Evolutionary conservation across 371 early-diverging fungal genomes (phyloP).

Genomic region (Mortierella sp.): DNA sequence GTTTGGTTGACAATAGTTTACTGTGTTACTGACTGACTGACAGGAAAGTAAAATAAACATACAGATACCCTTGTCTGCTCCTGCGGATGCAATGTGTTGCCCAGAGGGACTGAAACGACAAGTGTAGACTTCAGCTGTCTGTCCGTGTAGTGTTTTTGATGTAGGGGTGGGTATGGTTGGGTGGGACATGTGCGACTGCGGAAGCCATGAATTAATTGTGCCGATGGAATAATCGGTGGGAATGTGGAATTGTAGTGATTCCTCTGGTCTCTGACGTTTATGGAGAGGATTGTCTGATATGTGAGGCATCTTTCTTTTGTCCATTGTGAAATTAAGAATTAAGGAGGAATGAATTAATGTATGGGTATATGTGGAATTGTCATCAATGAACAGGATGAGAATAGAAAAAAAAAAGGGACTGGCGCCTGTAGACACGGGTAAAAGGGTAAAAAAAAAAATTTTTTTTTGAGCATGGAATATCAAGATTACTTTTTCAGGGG

Average conservation of each 20-base stretch:
- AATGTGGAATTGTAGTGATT: background rate
- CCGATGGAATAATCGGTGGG: background rate
- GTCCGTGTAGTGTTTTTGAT: constrained; percentile 61
- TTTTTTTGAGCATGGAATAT: no score
- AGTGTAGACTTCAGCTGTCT: constrained; percentile 77
- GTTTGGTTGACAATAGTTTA: background rate
- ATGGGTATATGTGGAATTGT: no score
- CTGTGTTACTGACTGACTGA: no score
- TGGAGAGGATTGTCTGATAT: background rate
- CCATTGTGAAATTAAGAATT: background rate
- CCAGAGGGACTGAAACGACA: constrained; percentile 90
- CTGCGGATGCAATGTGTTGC: constrained; percentile 85
- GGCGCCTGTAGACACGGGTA: no score
- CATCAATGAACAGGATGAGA: no score
- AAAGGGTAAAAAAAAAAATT: no score
- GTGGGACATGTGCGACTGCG: background rate
- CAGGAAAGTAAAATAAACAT: constrained; percentile 26
- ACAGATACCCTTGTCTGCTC: constrained; percentile 88
- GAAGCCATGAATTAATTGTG: background rate
- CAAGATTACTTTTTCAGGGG: no score
- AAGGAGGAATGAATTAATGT: no score
- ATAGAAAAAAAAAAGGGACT: no score
- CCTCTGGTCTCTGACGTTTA: constrained; percentile 5
- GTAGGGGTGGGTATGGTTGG: background rate
- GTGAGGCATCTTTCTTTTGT: background rate